A percentile compares a stretch with the other conserved stretches of the same genome.
Evolutionary conservation across 768 basidiomycete species (phyloP).

Genomic region (Pleurotus tuber-regium): DNA sequence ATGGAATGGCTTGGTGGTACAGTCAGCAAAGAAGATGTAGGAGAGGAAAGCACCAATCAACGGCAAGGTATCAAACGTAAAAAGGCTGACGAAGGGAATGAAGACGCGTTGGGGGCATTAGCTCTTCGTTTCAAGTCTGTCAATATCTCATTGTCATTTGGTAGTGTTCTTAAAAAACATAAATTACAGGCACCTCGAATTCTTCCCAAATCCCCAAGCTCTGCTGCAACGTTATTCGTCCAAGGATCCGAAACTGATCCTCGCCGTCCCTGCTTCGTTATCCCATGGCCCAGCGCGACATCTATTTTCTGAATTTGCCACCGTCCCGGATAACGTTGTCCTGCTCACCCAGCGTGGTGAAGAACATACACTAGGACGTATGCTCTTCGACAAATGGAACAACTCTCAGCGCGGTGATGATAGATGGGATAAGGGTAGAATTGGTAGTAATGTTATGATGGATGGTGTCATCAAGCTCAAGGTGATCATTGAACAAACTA

Average conservation of each 20-base stretch:
- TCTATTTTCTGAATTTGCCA: constrained; percentile 84
- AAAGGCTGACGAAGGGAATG: constrained; percentile 70
- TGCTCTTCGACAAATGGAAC: constrained; percentile 88
- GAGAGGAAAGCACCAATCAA: constrained; percentile 65
- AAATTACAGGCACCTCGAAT: constrained; percentile 77
- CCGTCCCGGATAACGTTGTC: constrained; percentile 80
- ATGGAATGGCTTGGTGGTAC: constrained; percentile 99
- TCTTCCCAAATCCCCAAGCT: constrained; percentile 81
- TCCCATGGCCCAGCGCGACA: constrained; percentile 90
- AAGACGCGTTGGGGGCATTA: constrained; percentile 81
- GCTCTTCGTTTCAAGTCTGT: constrained; percentile 85
- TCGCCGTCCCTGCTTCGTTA: constrained; percentile 89
- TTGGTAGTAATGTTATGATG: constrained; percentile 85
- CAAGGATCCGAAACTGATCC: constrained; percentile 87
- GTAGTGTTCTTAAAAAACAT: neutral
- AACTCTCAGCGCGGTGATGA: constrained; percentile 71
- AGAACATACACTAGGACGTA: constrained; percentile 74
- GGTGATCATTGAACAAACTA: constrained; percentile 37
- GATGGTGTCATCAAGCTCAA: constrained; percentile 65
- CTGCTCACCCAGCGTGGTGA: constrained; percentile 80
- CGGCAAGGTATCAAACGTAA: constrained; percentile 53
- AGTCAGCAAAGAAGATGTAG: constrained; percentile 88
- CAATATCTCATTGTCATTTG: neutral
- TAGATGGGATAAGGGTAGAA: constrained; percentile 87
- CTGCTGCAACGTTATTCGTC: constrained; percentile 81